A percentile compares a stretch with the other conserved stretches of the same genome.
Evolutionary conservation across 768 basidiomycete genomes (phyloP).

Genomic region (Rhodotorula toruloides): DNA sequence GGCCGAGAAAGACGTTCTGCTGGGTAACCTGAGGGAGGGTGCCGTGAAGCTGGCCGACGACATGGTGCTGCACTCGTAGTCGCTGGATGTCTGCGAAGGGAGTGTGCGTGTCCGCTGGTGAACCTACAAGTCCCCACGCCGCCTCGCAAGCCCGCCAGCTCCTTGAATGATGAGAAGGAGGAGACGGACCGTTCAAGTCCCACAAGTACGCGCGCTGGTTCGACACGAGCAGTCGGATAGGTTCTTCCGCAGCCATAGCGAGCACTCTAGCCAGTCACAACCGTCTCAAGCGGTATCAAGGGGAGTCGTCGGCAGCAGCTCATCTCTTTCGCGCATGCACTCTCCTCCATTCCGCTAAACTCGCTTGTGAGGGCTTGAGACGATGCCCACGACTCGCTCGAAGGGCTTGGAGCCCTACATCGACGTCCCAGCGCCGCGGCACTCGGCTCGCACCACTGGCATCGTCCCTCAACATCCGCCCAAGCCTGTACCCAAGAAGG

Average conservation of each 20-base stretch:
- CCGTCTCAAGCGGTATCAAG: background rate
- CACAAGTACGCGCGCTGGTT: conserved; percentile 81
- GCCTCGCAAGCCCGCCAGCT: too few relatives aligned
- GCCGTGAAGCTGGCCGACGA: conserved; percentile 80
- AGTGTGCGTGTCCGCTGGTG: background rate
- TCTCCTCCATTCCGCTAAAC: too few relatives aligned
- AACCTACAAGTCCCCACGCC: background rate
- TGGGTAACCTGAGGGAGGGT: conserved; percentile 92
- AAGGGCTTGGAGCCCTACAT: too few relatives aligned
- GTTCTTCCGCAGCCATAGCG: conserved; percentile 8
- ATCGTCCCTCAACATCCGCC: too few relatives aligned
- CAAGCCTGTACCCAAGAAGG: too few relatives aligned
- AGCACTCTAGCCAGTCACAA: background rate
- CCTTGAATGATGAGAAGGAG: background rate
- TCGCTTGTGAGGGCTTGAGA: too few relatives aligned
- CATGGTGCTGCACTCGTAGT: conserved; percentile 69
- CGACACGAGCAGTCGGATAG: conserved; percentile 62
- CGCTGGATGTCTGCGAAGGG: conserved; percentile 62
- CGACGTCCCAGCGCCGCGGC: too few relatives aligned
- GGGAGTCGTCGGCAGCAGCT: background rate
- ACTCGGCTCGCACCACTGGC: too few relatives aligned
- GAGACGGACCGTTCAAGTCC: conserved; percentile 67
- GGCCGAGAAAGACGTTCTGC: conserved; percentile 91
- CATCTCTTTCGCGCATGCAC: background rate
- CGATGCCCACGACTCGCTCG: too few relatives aligned